Base-by-base conservation (phyloP, 2,329 filamentous ascomycete species). In the Aspergillus niger region DNA sequence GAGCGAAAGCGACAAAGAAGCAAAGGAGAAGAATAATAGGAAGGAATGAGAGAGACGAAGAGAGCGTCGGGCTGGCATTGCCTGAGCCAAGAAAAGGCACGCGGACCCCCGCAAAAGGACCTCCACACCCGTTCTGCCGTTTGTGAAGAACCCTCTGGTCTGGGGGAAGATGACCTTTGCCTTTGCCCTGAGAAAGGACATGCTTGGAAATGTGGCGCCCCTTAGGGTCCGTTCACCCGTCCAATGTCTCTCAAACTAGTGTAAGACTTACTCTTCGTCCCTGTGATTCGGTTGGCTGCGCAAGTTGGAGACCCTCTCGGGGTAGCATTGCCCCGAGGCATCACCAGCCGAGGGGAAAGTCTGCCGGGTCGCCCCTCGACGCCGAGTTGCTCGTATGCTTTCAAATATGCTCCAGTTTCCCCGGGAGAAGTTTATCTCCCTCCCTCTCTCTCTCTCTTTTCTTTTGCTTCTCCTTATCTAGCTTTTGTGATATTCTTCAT, bases 251-350 rank as follows among this genome's bases (percentile, higher is more conserved):
- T 11, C 39, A 1, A 7, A 28, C 57, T 20, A 20, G 17, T 20
- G 17, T 20, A 49, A 15, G 28, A 10, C 17, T 50, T 32, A 24
- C 17, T 7, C 24, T 36, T 28, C 24, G 8, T 36, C 26, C 48
- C 10, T 36, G 32, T 36, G 32, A 6, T 15, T 36, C 2, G 13
- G 11, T 36, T 30, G 28, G 28, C 28, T 8, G 28, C 28, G 28
- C 28, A 11, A 4, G 28, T 30, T 26, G 47, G n/a, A 24, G 50
- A 52, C n/a, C 36, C 3, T n/a, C 64, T 74, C 70, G 72, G 72
- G 67, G 38, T 51, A 74, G 64, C 60, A 69, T 70, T 73, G 60
- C 63, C 64, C 72, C 72, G 72, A 74, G 67, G 43, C 36, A 48
- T 52, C 32, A 30, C 58, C 43, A 57, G 36, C 57, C 60, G 57